A percentile compares a stretch with the other conserved stretches of the same genome.
These are phyloP conservation scores for Vigna trinervia DNA, from an alignment of 306 rosid genomes.

Conservation along the genomic window DNA sequence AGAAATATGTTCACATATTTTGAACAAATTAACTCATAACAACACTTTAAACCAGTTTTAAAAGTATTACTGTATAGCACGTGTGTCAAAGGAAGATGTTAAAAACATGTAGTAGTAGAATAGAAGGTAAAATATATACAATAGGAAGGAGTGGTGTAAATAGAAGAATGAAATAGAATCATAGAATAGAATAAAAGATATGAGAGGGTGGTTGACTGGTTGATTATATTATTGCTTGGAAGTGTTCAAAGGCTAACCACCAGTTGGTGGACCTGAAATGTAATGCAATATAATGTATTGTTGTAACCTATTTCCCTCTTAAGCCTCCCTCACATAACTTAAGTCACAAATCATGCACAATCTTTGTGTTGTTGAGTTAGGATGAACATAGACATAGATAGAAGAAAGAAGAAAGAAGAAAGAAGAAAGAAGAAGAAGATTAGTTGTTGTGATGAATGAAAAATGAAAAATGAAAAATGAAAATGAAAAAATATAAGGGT, in stretches of 20 bases:
- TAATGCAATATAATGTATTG: background rate
- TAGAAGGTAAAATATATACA: background rate
- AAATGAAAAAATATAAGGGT: slow-evolving; percentile 1
- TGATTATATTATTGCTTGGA: slow-evolving; percentile 68
- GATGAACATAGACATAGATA: slow-evolving; percentile 6
- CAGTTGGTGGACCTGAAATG: slow-evolving; percentile 88
- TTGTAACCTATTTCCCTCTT: slow-evolving; percentile 31
- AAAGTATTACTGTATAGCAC: slow-evolving; percentile 11
- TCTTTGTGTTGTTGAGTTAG: background rate
- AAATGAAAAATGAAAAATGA: slow-evolving; percentile 33
- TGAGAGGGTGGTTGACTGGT: slow-evolving; percentile 52
- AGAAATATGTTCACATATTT: background rate
- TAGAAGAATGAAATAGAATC: slow-evolving; percentile 2
- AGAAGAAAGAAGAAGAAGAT: too few relatives aligned
- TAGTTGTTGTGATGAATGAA: background rate
- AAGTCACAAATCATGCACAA: slow-evolving; percentile 49
- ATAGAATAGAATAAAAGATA: background rate
- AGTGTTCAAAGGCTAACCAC: slow-evolving; percentile 77
- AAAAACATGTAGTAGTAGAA: background rate
- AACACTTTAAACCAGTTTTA: background rate
- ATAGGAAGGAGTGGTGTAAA: background rate
- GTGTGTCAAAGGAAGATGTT: slow-evolving; percentile 52
- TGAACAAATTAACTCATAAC: background rate
- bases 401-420: background rate
- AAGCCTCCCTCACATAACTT: slow-evolving; percentile 53